These are phyloP conservation scores for Toxicodendron radicans DNA, from an alignment of 345 rosid species.

Conservation along the genomic window DNA sequence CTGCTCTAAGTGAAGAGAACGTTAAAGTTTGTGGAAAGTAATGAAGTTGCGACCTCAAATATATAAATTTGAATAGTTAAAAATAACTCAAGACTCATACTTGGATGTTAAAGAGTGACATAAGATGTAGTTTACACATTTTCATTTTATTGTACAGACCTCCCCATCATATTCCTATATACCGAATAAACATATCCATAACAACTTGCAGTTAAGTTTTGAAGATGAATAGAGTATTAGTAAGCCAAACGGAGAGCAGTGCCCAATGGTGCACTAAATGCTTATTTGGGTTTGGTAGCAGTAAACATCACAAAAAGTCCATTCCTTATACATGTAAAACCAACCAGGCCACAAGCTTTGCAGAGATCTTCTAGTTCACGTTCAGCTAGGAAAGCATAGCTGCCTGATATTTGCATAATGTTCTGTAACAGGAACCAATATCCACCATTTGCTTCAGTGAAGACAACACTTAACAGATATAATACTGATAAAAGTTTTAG, in stretches of 20 bases:
- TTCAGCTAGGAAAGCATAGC: constrained; percentile 54
- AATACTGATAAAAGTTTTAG: background rate
- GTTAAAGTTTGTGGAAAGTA: background rate
- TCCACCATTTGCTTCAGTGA: background rate
- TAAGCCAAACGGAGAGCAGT: background rate
- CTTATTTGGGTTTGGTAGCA: constrained; percentile 63
- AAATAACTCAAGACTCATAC: background rate
- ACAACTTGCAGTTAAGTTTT: background rate
- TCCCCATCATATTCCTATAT: background rate
- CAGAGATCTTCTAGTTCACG: constrained; percentile 80
- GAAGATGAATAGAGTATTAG: background rate
- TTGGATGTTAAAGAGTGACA: too few relatives aligned
- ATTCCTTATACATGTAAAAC: constrained; percentile 55
- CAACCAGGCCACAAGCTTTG: constrained; percentile 71
- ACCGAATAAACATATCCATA: background rate
- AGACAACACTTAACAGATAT: background rate
- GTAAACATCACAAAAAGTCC: constrained; percentile 69
- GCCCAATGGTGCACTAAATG: background rate
- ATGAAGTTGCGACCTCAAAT: background rate
- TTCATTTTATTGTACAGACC: too few relatives aligned
- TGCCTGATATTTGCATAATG: constrained; percentile 47
- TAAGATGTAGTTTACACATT: too few relatives aligned
- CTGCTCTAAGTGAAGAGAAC: background rate
- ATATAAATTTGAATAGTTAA: background rate
- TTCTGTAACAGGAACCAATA: constrained; percentile 37